Evolutionary conservation across 768 basidiomycete species (phyloP).

Genomic region (Trametes cubensis): DNA sequence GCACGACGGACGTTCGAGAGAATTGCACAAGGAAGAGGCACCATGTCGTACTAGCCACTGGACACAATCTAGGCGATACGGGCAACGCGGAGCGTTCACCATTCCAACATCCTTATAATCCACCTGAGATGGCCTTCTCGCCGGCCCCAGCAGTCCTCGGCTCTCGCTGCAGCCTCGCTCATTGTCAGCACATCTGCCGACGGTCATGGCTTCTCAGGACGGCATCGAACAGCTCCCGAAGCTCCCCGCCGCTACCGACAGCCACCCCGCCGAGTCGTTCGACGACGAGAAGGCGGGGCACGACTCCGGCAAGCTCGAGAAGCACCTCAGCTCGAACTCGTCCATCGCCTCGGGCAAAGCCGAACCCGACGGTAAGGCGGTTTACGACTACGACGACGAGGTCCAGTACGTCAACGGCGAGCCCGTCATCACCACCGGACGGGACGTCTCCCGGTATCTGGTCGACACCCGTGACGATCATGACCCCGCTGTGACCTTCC

Average conservation of each 20-base stretch:
- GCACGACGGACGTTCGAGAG: slow-evolving; percentile 9
- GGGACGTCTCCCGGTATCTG: slow-evolving; percentile 56
- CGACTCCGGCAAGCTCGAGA: slow-evolving; percentile 9
- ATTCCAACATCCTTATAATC: neutral
- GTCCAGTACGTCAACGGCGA: slow-evolving; percentile 30
- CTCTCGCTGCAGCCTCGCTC: slow-evolving; percentile 9
- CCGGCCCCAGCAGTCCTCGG: slow-evolving; percentile 12
- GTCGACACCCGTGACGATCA: slow-evolving; percentile 61
- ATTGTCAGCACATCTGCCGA: neutral
- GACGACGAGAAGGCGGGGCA: slow-evolving; percentile 25
- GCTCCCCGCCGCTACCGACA: slow-evolving; percentile 12
- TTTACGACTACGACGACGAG: slow-evolving; percentile 19
- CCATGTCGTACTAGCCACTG: slow-evolving; percentile 16
- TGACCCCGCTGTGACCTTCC: slow-evolving; percentile 56
- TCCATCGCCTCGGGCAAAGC: slow-evolving; percentile 5
- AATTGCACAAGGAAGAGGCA: slow-evolving; percentile 12
- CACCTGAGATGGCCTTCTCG: neutral
- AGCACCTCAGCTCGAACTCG: slow-evolving; percentile 17
- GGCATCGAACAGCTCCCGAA: slow-evolving; percentile 19
- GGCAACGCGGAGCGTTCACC: neutral
- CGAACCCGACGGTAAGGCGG: neutral
- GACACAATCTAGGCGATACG: neutral
- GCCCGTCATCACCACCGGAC: slow-evolving; percentile 40
- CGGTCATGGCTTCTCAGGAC: slow-evolving; percentile 11
- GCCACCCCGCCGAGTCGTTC: slow-evolving; percentile 1